Evolutionary conservation across 192 early-diverging fungal genomes (phyloP), one percentile per base, ranked within the genome.

Genomic region (Coemansia sp.): DNA sequence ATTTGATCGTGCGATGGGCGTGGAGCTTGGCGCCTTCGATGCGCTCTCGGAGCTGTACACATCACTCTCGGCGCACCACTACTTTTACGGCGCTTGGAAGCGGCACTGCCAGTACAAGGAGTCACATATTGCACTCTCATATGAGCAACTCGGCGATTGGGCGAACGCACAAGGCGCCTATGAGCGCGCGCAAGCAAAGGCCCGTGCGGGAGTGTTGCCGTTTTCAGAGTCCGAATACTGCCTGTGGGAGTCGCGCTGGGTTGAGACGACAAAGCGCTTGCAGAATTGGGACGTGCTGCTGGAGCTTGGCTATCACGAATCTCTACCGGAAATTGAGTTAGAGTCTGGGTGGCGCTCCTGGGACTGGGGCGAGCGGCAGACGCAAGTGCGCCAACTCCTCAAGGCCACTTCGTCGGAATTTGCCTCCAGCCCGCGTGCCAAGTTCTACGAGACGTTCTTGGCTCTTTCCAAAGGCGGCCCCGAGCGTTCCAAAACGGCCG

Each of bases 171-270:
- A 99, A 74, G 85, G 82, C 25, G 86, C 92, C 70, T 98, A 96
- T 61, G 98, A 99, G 78, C 89, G 80, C 32, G 98, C 97, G 7
- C 96, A 98, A 65, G 87, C 86, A 60, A 98, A 98, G 70, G 95
- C 94, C 6, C 84, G 95, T 27, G 92, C 88, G 3, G 93, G 94
- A 0, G 87, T 89, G 2, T 73, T 95, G 36, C 92, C 93, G 14
- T 98, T 95, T 68, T 90, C 90, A 29, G 98, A 99, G 77, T 89
- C 94, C 2, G 98, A 99, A 64, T 99, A 98, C 76, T 86, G 87
- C 29, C 78, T 99, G 21, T 99, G 98, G 98, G 98, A 99, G 85
- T 89, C 95, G 62, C 94, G 95, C 62, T 99, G 98, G 98, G 87
- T 98, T 25, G 78, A 80, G 32, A 94, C 93, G 48, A 91, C 96